A percentile compares a stretch with the other conserved stretches of the same genome.
phyloP scores from a whole-genome alignment of 2,329 filamentous ascomycete genomes.

The Aspergillus aculeatus region DNA sequence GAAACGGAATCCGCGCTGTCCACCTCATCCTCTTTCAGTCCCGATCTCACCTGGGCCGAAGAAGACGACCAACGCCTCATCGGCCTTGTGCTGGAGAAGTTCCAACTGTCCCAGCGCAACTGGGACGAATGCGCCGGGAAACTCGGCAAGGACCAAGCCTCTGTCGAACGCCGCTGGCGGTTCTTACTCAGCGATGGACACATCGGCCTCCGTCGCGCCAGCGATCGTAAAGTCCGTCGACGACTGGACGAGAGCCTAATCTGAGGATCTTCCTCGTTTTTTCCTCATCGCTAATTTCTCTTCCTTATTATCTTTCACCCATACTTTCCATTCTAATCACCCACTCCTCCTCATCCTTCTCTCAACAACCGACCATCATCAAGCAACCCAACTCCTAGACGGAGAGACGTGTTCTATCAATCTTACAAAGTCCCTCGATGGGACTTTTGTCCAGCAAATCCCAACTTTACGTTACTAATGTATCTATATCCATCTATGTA shows the following conservation, averaged over 20 bases:
- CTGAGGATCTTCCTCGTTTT: constrained; percentile 10
- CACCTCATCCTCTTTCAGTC: neutral
- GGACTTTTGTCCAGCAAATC: neutral
- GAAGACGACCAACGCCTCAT: constrained; percentile 46
- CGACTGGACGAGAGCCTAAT: constrained; percentile 29
- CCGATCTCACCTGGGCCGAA: constrained; percentile 32
- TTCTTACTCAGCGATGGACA: constrained; percentile 45
- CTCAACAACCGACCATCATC: neutral
- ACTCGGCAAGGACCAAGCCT: constrained; percentile 43
- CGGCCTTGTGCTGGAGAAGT: constrained; percentile 45
- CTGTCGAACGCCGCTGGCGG: constrained; percentile 44
- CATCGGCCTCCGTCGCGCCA: constrained; percentile 38
- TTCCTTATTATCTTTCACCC: neutral
- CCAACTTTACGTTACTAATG: neutral
- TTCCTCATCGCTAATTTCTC: neutral
- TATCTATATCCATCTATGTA: constrained; percentile 4
- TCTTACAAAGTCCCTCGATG: neutral
- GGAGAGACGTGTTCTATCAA: neutral
- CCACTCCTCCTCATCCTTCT: neutral
- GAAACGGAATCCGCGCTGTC: constrained; percentile 20
- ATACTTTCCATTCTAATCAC: neutral
- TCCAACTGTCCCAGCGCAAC: constrained; percentile 43
- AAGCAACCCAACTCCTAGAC: neutral
- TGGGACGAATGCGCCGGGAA: constrained; percentile 47
- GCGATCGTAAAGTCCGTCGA: constrained; percentile 27